Evolutionary conservation across 2,329 filamentous ascomycete genomes (phyloP).

Genomic region (Fonsecaea multimorphosa): DNA sequence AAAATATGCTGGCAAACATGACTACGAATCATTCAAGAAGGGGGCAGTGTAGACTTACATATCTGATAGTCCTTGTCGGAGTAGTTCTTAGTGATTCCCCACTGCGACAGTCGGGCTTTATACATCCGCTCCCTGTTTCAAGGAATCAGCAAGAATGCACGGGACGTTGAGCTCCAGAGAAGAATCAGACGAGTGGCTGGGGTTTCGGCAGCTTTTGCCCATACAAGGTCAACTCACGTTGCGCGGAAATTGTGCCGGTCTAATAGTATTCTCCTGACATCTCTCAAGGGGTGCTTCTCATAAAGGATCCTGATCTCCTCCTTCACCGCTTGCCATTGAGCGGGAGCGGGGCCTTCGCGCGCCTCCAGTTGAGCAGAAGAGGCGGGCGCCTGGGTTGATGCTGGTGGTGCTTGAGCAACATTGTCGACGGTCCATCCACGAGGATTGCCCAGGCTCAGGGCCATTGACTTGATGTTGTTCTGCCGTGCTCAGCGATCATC

Average conservation of each 20-base stretch:
- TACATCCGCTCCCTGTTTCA: conserved; percentile 34
- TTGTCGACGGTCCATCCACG: conserved; percentile 28
- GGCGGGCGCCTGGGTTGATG: conserved; percentile 9
- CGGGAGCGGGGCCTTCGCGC: conserved; percentile 35
- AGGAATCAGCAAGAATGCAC: conserved; percentile 12
- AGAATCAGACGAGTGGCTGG: conserved; percentile 15
- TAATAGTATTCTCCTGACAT: conserved; percentile 36
- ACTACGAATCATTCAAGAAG: background rate
- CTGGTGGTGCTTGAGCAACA: conserved; percentile 28
- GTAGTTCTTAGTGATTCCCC: conserved; percentile 40
- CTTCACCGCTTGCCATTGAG: conserved; percentile 37
- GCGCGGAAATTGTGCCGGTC: conserved; percentile 37
- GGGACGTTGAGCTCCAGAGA: conserved; percentile 5
- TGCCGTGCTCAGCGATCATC: conserved; percentile 30
- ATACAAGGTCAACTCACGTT: conserved; percentile 33
- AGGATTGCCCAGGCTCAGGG: conserved; percentile 28
- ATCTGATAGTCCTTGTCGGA: conserved; percentile 40
- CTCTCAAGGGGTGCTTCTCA: conserved; percentile 36
- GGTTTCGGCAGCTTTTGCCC: background rate
- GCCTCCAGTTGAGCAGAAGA: conserved; percentile 31
- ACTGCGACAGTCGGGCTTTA: conserved; percentile 38
- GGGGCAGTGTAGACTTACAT: conserved; percentile 10
- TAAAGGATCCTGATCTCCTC: conserved; percentile 37
- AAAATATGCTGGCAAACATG: background rate
- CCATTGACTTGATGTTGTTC: conserved; percentile 32